phyloP scores from a whole-genome alignment of 768 basidiomycete genomes.

The Kwoniella sp. region DNA sequence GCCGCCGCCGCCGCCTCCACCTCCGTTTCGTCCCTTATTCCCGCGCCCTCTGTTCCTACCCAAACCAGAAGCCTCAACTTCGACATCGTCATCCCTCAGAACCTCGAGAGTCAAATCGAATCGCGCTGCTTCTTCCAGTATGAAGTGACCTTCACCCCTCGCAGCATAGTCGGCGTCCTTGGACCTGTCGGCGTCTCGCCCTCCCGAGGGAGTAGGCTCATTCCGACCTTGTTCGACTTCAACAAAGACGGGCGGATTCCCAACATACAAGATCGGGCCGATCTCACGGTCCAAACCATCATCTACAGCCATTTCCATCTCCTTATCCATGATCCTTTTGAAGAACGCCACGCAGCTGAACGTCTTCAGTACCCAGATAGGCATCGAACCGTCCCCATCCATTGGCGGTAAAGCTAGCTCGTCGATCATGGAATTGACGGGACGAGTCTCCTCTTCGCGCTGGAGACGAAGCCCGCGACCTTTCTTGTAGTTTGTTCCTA shows the following conservation, averaged over 20 bases:
- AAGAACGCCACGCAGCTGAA: slow-evolving; percentile 28
- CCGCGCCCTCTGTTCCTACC: slow-evolving; percentile 9
- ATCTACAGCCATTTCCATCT: slow-evolving; percentile 1
- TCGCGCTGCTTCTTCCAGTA: slow-evolving; percentile 45
- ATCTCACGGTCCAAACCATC: slow-evolving; percentile 4
- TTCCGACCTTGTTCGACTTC: slow-evolving; percentile 19
- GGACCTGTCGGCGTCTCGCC: slow-evolving; percentile 1
- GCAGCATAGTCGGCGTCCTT: slow-evolving; percentile 27
- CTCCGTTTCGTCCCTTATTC: slow-evolving; percentile 12
- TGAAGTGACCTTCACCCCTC: slow-evolving; percentile 40
- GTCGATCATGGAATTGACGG: slow-evolving; percentile 27
- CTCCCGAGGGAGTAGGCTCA: slow-evolving; percentile 30
- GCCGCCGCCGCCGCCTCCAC: slow-evolving; percentile 29
- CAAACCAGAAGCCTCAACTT: slow-evolving; percentile 20
- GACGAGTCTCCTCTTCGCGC: slow-evolving; percentile 29
- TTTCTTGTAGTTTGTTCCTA: slow-evolving; percentile 39
- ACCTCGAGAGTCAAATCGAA: slow-evolving; percentile 44
- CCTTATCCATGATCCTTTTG: slow-evolving; percentile 20
- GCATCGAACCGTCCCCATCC: slow-evolving; percentile 25
- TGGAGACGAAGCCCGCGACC: slow-evolving; percentile 44
- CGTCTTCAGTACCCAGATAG: slow-evolving; percentile 27
- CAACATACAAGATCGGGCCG: slow-evolving; percentile 24
- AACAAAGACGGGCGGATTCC: slow-evolving; percentile 26
- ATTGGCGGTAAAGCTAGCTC: slow-evolving; percentile 31
- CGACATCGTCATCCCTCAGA: slow-evolving; percentile 47